Conservation (phyloP, 1,139 yeast species). For the Komagataea norvegica region DNA sequence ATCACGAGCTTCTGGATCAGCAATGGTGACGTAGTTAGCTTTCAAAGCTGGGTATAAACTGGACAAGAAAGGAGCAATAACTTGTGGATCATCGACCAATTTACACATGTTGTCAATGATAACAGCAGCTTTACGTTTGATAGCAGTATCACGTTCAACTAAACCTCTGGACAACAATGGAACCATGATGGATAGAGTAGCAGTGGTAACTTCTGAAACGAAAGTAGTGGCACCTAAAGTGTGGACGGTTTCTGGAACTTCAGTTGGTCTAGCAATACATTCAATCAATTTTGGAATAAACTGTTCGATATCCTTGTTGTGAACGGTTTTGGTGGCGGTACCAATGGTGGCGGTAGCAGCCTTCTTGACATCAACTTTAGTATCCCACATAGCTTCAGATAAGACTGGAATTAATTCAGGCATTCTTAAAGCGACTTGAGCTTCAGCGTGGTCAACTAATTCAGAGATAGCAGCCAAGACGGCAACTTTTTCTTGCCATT, state of each 20-base stretch:
- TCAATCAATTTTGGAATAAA: slow-evolving; percentile 96
- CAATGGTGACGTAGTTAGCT: slow-evolving; percentile 90
- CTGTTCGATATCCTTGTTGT: slow-evolving; percentile 99
- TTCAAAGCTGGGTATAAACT: slow-evolving; percentile 94
- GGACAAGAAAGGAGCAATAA: slow-evolving; percentile 97
- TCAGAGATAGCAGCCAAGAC: slow-evolving; percentile 78
- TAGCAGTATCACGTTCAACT: slow-evolving; percentile 98
- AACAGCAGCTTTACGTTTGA: slow-evolving; percentile 99
- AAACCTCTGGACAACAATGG: slow-evolving; percentile 99
- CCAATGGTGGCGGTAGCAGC: slow-evolving; percentile 95
- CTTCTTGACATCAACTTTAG: slow-evolving; percentile 95
- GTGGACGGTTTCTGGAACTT: slow-evolving; percentile 98
- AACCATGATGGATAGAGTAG: slow-evolving; percentile 98
- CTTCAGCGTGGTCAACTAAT: slow-evolving; percentile 92
- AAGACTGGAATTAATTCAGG: slow-evolving; percentile 97
- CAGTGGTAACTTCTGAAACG: slow-evolving; percentile 99
- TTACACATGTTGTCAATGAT: slow-evolving; percentile 99
- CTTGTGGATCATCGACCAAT: slow-evolving; percentile 99
- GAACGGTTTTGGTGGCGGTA: slow-evolving; percentile 95
- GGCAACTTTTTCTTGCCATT: slow-evolving; percentile 98
- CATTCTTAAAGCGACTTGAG: slow-evolving; percentile 96
- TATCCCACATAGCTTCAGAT: slow-evolving; percentile 99
- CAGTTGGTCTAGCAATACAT: slow-evolving; percentile 95
- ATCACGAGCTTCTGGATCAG: slow-evolving; percentile 99
- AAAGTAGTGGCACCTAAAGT: slow-evolving; percentile 98